Evolutionary conservation across 352 stramenopile genomes (phyloP).

Genomic region (Phytophthora colocasiae): DNA sequence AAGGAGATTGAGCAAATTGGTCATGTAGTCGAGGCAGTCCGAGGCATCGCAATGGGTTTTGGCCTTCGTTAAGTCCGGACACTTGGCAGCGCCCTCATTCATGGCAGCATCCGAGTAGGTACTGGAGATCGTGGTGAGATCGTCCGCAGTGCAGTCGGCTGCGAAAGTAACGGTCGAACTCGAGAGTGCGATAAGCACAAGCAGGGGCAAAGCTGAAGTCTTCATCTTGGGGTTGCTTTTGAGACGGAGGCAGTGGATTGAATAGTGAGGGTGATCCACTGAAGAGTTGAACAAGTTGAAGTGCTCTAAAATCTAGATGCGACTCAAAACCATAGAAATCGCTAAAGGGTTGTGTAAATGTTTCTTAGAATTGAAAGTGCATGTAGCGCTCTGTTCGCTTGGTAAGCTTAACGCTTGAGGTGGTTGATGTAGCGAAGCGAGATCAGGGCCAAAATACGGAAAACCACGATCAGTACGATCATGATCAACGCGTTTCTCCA

Average conservation of each 20-base stretch:
- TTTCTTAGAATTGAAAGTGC: too few species aligned
- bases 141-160: slow-evolving; percentile 28
- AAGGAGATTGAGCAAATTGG: slow-evolving; percentile 18
- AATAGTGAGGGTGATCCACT: too few species aligned
- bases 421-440: slow-evolving; percentile 48
- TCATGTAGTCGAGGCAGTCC: slow-evolving; percentile 28
- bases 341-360: too few species aligned
- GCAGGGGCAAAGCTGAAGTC: too few species aligned
- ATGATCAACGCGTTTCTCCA: slow-evolving; percentile 45
- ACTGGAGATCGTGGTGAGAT: slow-evolving; percentile 19
- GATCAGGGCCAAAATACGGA: slow-evolving; percentile 48
- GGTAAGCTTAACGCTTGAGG: slow-evolving; percentile 9
- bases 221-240: too few species aligned
- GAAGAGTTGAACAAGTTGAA: too few species aligned
- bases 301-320: too few species aligned
- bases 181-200: too few species aligned
- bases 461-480: slow-evolving; percentile 51
- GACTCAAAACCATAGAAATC: too few species aligned
- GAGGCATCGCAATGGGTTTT: slow-evolving; percentile 20
- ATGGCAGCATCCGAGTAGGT: slow-evolving; percentile 24
- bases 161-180: neutral
- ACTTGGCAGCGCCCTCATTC: slow-evolving; percentile 11
- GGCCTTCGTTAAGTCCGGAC: slow-evolving; percentile 16
- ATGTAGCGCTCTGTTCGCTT: neutral
- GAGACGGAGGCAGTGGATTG: too few species aligned